Evolutionary conservation across 768 basidiomycete species (phyloP).

Genomic region (Kwoniella shandongensis): DNA sequence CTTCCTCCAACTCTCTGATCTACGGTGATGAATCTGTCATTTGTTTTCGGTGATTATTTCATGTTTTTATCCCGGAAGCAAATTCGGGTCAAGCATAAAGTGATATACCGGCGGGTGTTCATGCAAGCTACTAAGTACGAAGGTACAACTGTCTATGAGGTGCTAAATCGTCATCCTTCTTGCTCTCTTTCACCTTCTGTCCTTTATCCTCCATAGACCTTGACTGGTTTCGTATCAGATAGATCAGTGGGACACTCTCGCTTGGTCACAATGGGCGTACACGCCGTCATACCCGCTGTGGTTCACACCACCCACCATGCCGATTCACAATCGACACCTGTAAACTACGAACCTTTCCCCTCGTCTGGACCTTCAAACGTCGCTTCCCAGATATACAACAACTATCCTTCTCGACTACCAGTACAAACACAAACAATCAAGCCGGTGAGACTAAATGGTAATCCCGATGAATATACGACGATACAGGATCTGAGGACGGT

Average conservation of each 20-base stretch:
- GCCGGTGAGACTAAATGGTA: too few species aligned
- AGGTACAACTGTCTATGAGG: not conserved
- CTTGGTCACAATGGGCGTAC: conserved; percentile 11
- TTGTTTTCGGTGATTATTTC: not conserved
- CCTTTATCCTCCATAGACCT: too few species aligned
- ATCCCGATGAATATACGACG: too few species aligned
- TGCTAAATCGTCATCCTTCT: too few species aligned
- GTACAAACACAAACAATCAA: too few species aligned
- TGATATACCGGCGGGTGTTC: conserved; percentile 10
- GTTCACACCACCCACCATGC: conserved; percentile 8
- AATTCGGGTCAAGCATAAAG: not conserved
- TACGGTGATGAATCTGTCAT: not conserved
- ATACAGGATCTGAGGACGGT: conserved; percentile 2
- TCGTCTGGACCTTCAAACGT: too few species aligned
- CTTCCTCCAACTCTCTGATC: too few species aligned
- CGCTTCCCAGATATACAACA: too few species aligned
- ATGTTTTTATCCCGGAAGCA: conserved; percentile 2
- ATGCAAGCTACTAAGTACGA: not conserved
- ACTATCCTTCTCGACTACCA: too few species aligned
- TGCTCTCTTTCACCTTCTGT: too few species aligned
- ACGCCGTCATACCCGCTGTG: conserved; percentile 34
- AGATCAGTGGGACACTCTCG: too few species aligned
- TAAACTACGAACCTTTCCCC: too few species aligned
- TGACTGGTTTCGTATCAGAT: not conserved
- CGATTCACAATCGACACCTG: conserved; percentile 7